These are phyloP conservation scores for Cucurbita argyrosperma DNA, from an alignment of 306 rosid genomes.

Conservation along the genomic window DNA sequence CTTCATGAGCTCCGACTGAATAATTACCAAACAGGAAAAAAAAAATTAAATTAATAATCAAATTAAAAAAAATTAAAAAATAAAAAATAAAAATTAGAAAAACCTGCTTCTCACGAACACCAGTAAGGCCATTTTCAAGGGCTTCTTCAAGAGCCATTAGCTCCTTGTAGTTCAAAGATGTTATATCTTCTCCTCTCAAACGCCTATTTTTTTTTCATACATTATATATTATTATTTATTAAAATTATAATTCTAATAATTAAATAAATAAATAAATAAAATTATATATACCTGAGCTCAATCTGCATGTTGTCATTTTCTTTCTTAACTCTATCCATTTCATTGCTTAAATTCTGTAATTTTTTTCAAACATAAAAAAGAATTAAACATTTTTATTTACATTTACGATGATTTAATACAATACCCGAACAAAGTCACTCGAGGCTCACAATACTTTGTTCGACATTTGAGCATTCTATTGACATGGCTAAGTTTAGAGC, in stretches of 20 bases:
- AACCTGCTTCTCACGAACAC: conserved; percentile 47
- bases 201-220: conserved; percentile 29
- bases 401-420: too few relatives aligned
- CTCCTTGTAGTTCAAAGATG: conserved; percentile 54
- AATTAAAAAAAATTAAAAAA: background rate
- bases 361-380: conserved; percentile 9
- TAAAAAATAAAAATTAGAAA: too few relatives aligned
- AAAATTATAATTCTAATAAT: too few relatives aligned
- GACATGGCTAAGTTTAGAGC: too few relatives aligned
- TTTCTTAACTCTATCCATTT: conserved; percentile 70
- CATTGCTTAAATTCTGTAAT: conserved; percentile 60
- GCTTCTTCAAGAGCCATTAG: conserved; percentile 47
- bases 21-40: background rate
- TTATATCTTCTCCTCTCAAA: conserved; percentile 74
- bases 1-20: conserved; percentile 40
- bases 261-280: too few relatives aligned
- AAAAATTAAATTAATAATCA: background rate
- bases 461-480: too few relatives aligned
- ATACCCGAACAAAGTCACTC: background rate
- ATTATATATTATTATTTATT: background rate
- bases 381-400: too few relatives aligned
- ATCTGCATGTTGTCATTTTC: conserved; percentile 86
- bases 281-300: conserved; percentile 35
- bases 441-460: too few relatives aligned
- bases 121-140: conserved; percentile 56